Evolutionary conservation across 805 yeast genomes (phyloP), one percentile per base, ranked within the genome.

Genomic region (Candida sphagnicola): DNA sequence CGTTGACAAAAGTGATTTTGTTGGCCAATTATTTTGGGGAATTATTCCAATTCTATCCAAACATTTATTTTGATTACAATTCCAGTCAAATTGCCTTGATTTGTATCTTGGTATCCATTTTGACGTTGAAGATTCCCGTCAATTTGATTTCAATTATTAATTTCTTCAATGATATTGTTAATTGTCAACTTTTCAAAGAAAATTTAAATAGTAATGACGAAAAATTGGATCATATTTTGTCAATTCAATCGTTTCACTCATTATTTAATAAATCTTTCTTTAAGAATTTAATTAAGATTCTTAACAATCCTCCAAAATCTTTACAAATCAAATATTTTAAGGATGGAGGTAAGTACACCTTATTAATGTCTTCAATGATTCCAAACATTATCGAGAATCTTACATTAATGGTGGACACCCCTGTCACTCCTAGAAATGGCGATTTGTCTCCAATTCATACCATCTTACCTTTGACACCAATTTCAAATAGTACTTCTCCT

Each of bases 11-110:
- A 41, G 61, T 81, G 44, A 78, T 75, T 49, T 59, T 70, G 34
- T 76, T 82, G 42, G 70, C 86, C 12, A 61, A 77, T 42, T 78
- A 78, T 61, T 56, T 83, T 32, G 80, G 88, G 50, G 89, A 83
- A 53, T 62, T 82, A 49, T 70, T 80, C 39, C 80, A 78, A 43
- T 81, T 83, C 56, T 76, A 80, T 53, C 73, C 77, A 36, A 73
- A 72, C 42, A 61, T 82, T 41, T 74, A 79, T 40, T 74, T 77
- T 54, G 70, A 69, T 45, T 75, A 83, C 31, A 65, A 74, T 41
- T 76, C 82, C 31, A 69, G 84, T 10, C 65, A 62, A 38, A 56
- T 80, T 31, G 70, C 76, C 18, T 65, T 80, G 32, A 62, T 74
- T 35, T 59, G 67, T 24, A 62, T 67, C 35, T 56, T 70, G 37